These are phyloP conservation scores for Thelonectria rubi DNA, from an alignment of 2,329 filamentous ascomycete species.

Conservation along the genomic window DNA sequence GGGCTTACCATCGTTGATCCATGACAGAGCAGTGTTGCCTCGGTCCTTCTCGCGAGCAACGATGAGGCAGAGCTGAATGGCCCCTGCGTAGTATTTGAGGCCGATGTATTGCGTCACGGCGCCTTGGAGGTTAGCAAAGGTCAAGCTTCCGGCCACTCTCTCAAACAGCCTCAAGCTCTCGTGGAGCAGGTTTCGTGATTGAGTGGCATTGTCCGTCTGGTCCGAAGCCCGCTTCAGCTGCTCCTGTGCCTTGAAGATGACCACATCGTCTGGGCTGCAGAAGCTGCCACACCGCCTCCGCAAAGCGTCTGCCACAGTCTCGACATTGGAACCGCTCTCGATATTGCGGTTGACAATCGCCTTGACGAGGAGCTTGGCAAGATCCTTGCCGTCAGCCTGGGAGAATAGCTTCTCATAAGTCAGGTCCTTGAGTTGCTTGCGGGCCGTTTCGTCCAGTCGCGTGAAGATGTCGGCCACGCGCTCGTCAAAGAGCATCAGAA, in stretches of 20 bases:
- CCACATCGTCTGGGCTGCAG: constrained; percentile 95
- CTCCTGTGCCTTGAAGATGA: constrained; percentile 98
- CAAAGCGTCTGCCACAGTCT: constrained; percentile 95
- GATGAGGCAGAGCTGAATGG: constrained; percentile 84
- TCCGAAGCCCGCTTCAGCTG: constrained; percentile 89
- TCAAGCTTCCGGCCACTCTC: constrained; percentile 84
- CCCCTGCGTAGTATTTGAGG: constrained; percentile 91
- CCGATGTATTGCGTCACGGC: constrained; percentile 82
- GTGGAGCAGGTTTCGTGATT: constrained; percentile 80
- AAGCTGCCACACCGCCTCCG: constrained; percentile 93
- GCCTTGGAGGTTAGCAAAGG: constrained; percentile 79
- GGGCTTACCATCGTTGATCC: constrained; percentile 86
- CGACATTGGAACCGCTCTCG: constrained; percentile 94
- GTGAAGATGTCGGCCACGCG: constrained; percentile 87
- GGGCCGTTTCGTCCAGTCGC: constrained; percentile 75
- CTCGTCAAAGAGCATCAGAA: constrained; percentile 94
- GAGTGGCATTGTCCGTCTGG: constrained; percentile 76
- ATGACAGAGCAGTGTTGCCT: constrained; percentile 83
- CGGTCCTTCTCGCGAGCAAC: constrained; percentile 88
- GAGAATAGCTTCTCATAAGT: constrained; percentile 92
- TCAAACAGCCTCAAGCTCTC: constrained; percentile 90
- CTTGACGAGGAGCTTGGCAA: constrained; percentile 94
- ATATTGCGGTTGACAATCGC: constrained; percentile 99
- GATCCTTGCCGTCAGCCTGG: constrained; percentile 78
- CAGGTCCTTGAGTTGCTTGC: constrained; percentile 75